Conservation (phyloP, 1,284 basidiomycete genomes). For the Cystobasidium sp. region DNA sequence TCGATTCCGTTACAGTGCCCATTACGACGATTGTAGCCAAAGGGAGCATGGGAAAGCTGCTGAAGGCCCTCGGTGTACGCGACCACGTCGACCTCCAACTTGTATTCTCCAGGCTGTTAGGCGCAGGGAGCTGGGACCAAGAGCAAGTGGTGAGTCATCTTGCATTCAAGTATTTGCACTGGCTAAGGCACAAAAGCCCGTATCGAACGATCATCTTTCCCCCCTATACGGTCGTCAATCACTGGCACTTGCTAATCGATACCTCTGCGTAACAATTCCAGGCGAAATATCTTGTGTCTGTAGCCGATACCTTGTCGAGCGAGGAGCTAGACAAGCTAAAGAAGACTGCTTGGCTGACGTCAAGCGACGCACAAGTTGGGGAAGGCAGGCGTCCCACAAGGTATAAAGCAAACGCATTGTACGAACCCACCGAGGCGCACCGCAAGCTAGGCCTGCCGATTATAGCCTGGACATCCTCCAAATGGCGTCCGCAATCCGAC, state of each 20-base stretch:
- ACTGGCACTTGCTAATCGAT: too few species aligned
- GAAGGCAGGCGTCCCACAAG: constrained; percentile 44
- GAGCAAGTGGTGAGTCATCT: constrained; percentile 56
- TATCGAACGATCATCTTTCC: neutral
- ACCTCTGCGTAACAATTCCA: neutral
- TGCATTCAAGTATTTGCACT: neutral
- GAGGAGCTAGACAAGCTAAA: constrained; percentile 63
- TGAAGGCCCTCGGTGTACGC: constrained; percentile 79
- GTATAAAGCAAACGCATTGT: constrained; percentile 58
- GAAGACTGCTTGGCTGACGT: constrained; percentile 78
- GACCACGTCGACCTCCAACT: constrained; percentile 90
- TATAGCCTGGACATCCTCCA: constrained; percentile 80
- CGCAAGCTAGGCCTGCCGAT: constrained; percentile 76
- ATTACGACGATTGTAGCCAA: constrained; percentile 80
- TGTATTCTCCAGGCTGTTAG: constrained; percentile 59
- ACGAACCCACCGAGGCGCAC: constrained; percentile 79
- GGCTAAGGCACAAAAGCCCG: too few species aligned
- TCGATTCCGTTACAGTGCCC: constrained; percentile 37
- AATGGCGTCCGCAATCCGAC: constrained; percentile 78
- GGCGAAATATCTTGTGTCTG: constrained; percentile 86
- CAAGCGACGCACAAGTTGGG: neutral
- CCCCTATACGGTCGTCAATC: too few species aligned
- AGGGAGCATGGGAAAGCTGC: constrained; percentile 74
- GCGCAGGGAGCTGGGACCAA: constrained; percentile 59
- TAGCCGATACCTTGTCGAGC: constrained; percentile 55